Evolutionary conservation across 1,284 basidiomycete genomes (phyloP).

Genomic region (Chondrostereum purpureum): DNA sequence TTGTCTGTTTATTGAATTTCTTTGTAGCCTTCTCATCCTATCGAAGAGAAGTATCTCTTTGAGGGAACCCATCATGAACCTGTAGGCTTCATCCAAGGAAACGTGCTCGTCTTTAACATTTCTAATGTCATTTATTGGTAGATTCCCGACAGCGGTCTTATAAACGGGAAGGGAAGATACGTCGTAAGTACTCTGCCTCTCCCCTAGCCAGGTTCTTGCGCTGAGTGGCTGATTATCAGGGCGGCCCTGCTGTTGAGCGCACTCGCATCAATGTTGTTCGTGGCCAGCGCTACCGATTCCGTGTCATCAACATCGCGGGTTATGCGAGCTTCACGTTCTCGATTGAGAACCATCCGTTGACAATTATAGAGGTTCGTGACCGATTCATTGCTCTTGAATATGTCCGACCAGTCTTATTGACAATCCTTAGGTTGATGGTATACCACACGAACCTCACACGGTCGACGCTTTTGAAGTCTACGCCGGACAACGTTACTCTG

Average conservation of each 20-base stretch:
- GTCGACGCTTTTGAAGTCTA: slow-evolving; percentile 21
- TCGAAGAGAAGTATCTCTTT: slow-evolving; percentile 3
- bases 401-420: not conserved
- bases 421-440: slow-evolving; percentile 19
- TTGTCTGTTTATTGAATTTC: too few species aligned
- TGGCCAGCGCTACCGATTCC: slow-evolving; percentile 29
- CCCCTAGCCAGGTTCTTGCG: slow-evolving; percentile 22
- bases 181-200: slow-evolving; percentile 6
- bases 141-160: slow-evolving; percentile 29
- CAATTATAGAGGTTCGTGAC: too few species aligned
- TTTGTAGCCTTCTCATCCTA: slow-evolving; percentile 16
- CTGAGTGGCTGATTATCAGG: slow-evolving; percentile 25
- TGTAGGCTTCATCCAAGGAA: slow-evolving; percentile 8
- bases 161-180: slow-evolving; percentile 43
- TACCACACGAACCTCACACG: slow-evolving; percentile 22
- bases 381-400: slow-evolving; percentile 15
- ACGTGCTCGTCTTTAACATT: not conserved
- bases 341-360: slow-evolving; percentile 32
- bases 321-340: slow-evolving; percentile 24
- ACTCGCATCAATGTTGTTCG: slow-evolving; percentile 20
- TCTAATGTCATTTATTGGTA: not conserved
- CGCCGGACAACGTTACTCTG: slow-evolving; percentile 20
- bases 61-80: slow-evolving; percentile 10
- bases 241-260: slow-evolving; percentile 22
- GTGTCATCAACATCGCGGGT: slow-evolving; percentile 38